Base-by-base conservation (phyloP, 768 basidiomycete genomes). In the Pulveroboletus sp. region DNA sequence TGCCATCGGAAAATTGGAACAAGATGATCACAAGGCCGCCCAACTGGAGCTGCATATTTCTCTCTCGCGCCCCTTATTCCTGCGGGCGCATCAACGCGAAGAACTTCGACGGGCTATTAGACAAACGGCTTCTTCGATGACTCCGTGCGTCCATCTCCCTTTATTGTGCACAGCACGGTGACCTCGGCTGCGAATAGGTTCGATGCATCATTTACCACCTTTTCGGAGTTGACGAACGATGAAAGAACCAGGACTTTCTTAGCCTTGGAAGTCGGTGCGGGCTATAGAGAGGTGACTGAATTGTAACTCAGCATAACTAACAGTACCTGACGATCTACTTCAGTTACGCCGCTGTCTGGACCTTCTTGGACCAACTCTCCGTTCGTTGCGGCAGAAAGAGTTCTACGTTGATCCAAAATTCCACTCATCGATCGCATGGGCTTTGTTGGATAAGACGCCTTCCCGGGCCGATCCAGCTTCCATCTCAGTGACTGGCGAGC, bases 381-480 rank as follows among this genome's bases (percentile, higher is more conserved):
- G 69, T 24, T 62, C 66, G 4, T 71, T 90, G 29, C 83, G 85
- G 45, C 87, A 94, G 56, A 83, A 85, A 54, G 76, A 79, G 47
- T 97, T 90, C 67, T 95, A 97, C 68, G 60, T 71, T 29, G 70
- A 80, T 25, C 92, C 94, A 17, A 80, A 84, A 38, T 97, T 94
- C 60, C 94, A 97, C 62, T 78, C 87, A 12, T 94, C 92, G 2
- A 82, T 97, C 46, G 91, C 84, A 10, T 97, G 94, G 94, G 82
- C 84, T 13, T 73, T 92, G 37, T 77, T 91, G 42, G 73, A 79
- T 29, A 52, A 52, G 35, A 16, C 47, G 27, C 38, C 53, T 9
- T 27, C 52, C 3, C 35, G 45, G 6, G 38, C 44, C 31, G 24
- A 50, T 38, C 34, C 44, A 49, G 20, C 49, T 16, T 47, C 60